Base-by-base conservation (phyloP, 441 rosid species). In the Jatropha podagrica region DNA sequence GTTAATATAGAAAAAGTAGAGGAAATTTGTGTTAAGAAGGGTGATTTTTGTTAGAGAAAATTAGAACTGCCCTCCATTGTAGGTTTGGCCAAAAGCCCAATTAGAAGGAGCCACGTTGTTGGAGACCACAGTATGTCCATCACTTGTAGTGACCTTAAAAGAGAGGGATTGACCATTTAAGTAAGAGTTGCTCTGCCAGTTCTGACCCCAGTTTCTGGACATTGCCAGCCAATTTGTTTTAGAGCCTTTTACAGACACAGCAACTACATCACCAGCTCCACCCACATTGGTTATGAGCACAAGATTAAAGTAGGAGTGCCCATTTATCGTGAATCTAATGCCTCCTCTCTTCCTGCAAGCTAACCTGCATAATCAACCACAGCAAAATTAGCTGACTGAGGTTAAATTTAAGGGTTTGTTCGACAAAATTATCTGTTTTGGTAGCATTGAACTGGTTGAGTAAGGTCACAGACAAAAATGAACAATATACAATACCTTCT, bases 151-250 rank as follows among this genome's bases (percentile, higher is more conserved):
- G 78, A 85, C 85, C 71, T 74, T 65, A 76, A 85, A 83, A 38
- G 85, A 85, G 75, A 85, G 82, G 42, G 83, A 59, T 82, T 85
- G 86, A 37, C 81, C 85, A 62, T 81, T 72, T 14, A 85, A 82
- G 59, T 79, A 62, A 26, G 79, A 12, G 68, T 78, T 83, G 78
- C 80, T 79, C 73, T 85, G 88, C 88, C 86, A 85, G 72, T 85
- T 81, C 63, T 83, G 86, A 61, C 86, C 88, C 88, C 86, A 85
- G 68, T 83, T 83, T 58, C 82, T 76, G 1, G 83, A 81, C 86
- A 83, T 76, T 2, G 68, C 38, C 66, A 74, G 79, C 86, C 85
- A 83, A 3, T 72, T 74, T 14, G 79, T 72, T 7, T 62, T 74
- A 48, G 75, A 71, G 32, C 86, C 85, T 74, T 81, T 78, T 38